Conservation (phyloP, 2,329 filamentous ascomycete species). For the Aspergillus fischeri region DNA sequence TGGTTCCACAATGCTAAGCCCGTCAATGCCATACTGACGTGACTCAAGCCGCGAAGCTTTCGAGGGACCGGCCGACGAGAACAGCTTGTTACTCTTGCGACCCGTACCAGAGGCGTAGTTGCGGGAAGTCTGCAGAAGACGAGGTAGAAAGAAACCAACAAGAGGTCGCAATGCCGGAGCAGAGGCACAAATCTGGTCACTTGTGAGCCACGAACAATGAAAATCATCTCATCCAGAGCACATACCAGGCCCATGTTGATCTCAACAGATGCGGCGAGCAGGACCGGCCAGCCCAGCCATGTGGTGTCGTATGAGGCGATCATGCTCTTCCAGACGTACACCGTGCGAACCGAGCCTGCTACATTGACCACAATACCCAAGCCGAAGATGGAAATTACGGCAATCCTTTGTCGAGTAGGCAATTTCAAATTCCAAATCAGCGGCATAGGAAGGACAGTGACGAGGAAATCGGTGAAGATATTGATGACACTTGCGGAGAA, state of each 20-base stretch:
- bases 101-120: slow-evolving; percentile 17
- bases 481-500: slow-evolving; percentile 36
- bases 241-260: slow-evolving; percentile 35
- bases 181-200: slow-evolving; percentile 32
- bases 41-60: slow-evolving; percentile 12
- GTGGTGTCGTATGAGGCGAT: slow-evolving; percentile 30
- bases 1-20: slow-evolving; percentile 14
- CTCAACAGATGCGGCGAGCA: slow-evolving; percentile 29
- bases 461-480: slow-evolving; percentile 34
- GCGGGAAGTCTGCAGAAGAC: slow-evolving; percentile 26
- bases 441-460: slow-evolving; percentile 37
- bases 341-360: slow-evolving; percentile 31
- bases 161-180: slow-evolving; percentile 35
- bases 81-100: slow-evolving; percentile 18
- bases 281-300: slow-evolving; percentile 33
- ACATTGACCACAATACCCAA: slow-evolving; percentile 35
- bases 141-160: slow-evolving; percentile 28
- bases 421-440: slow-evolving; percentile 39
- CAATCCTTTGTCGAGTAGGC: slow-evolving; percentile 32
- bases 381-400: slow-evolving; percentile 37
- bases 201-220: not conserved
- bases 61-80: slow-evolving; percentile 21
- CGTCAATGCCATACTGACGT: slow-evolving; percentile 14
- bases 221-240: not conserved
- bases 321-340: slow-evolving; percentile 33